phyloP scores from a whole-genome alignment of 495 filamentous ascomycete genomes.

The Tetracladium marchalianum region DNA sequence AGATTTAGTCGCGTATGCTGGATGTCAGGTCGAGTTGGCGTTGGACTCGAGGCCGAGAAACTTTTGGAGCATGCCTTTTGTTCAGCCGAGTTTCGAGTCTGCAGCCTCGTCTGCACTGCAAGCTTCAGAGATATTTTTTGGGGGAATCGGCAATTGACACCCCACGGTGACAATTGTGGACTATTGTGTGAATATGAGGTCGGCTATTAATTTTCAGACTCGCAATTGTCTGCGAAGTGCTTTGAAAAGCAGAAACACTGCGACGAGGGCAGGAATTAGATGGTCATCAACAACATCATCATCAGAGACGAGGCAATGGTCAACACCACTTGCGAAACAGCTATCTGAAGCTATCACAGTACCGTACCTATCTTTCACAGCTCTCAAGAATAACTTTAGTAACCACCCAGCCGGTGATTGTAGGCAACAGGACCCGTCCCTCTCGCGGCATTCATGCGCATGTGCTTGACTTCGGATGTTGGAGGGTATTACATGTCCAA shows the following conservation, averaged over 20 bases:
- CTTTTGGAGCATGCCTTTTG: neutral
- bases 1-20: neutral
- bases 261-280: slow-evolving; percentile 4
- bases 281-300: slow-evolving; percentile 18
- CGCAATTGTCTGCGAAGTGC: slow-evolving; percentile 13
- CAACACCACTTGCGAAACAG: slow-evolving; percentile 79
- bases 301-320: slow-evolving; percentile 49
- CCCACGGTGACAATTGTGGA: slow-evolving; percentile 1
- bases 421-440: slow-evolving; percentile 81
- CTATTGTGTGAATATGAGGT: slow-evolving; percentile 13
- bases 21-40: slow-evolving; percentile 1
- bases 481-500: slow-evolving; percentile 89
- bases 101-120: neutral
- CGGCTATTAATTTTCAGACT: slow-evolving; percentile 9
- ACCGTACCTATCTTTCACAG: slow-evolving; percentile 7
- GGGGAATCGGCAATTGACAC: neutral
- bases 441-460: slow-evolving; percentile 92
- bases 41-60: slow-evolving; percentile 6
- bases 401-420: slow-evolving; percentile 4
- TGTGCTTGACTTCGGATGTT: slow-evolving; percentile 86
- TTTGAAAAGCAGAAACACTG: slow-evolving; percentile 1
- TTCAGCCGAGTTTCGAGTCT: neutral
- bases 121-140: slow-evolving; percentile 2
- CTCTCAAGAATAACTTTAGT: neutral
- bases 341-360: slow-evolving; percentile 79